These are phyloP conservation scores for Cyberlindnera subsufficiens DNA, from an alignment of 805 yeast species.

Conservation along the genomic window DNA sequence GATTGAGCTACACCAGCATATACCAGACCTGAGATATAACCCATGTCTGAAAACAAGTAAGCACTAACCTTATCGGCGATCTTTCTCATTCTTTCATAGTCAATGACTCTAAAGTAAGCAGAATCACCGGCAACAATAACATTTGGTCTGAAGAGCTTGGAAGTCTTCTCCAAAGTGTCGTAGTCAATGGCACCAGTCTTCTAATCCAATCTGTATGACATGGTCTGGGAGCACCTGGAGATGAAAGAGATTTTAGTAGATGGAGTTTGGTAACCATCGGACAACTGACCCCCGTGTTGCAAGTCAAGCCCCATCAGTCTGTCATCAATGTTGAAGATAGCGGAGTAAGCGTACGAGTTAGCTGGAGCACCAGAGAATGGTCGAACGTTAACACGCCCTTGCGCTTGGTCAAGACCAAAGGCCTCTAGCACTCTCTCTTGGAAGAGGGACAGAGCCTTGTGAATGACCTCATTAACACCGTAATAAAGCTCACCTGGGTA, in stretches of 20 bases:
- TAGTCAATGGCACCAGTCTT: slow-evolving; percentile 89
- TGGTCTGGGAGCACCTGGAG: slow-evolving; percentile 92
- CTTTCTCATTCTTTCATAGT: slow-evolving; percentile 83
- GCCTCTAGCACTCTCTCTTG: slow-evolving; percentile 88
- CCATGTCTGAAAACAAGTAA: slow-evolving; percentile 90
- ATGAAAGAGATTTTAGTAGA: slow-evolving; percentile 84
- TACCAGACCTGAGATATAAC: slow-evolving; percentile 92
- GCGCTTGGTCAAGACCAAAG: slow-evolving; percentile 63
- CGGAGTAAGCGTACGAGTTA: slow-evolving; percentile 86
- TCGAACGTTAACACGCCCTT: slow-evolving; percentile 98
- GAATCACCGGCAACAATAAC: slow-evolving; percentile 95
- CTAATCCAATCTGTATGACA: slow-evolving; percentile 91
- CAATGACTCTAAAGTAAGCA: slow-evolving; percentile 88
- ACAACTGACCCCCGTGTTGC: slow-evolving; percentile 97
- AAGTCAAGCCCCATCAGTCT: slow-evolving; percentile 95
- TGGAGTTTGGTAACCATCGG: slow-evolving; percentile 94
- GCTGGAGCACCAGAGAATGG: slow-evolving; percentile 96
- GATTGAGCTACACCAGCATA: slow-evolving; percentile 93
- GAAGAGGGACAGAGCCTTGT: slow-evolving; percentile 82
- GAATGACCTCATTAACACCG: slow-evolving; percentile 96
- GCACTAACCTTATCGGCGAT: slow-evolving; percentile 94
- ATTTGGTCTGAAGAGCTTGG: slow-evolving; percentile 88
- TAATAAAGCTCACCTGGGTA: slow-evolving; percentile 97
- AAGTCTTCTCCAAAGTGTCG: slow-evolving; percentile 77
- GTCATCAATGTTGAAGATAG: slow-evolving; percentile 83